Evolutionary conservation across 371 early-diverging fungal species (phyloP), one percentile per base, ranked within the genome.

Genomic region (Mucor mucedo): DNA sequence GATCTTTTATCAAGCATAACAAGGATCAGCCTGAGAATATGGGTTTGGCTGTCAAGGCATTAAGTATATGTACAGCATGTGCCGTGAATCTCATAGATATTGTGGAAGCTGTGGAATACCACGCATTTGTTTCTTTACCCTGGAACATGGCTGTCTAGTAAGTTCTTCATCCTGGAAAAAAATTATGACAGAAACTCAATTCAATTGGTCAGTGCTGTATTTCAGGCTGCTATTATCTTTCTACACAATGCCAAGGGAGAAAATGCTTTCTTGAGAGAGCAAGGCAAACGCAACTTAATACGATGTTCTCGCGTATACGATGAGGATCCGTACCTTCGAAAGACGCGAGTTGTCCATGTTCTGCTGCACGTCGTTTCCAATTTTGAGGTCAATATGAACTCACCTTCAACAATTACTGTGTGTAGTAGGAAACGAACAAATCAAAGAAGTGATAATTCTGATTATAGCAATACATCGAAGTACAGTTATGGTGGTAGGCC

Each of bases 141-240:
- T 77, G 80, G 77, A 79, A 63, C 21, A 68, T 75, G 41, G 56
- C 73, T 16, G 52, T 69, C 30, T 75, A 73, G 77, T 79, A 72
- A 60, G 8, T 21, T 35, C 35, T 35, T 35, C 0, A 35, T 35
- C 8, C 8, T 35, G 35, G 8, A 35, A 35, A 56, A 7, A 56
- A 42, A 5, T n/a, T 5, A 6, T n/a, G 21, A 21, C 21, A 21
- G 21, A 49, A 29, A 11, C 27, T 27, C n/a, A 33, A 1, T 16
- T 32, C 1, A 5, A 6, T 27, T n/a, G 16, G 27, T 32, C 52
- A 79, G 79, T 33, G 55, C 75, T 38, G 57, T 75, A 21, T 75
- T 77, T 32, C 80, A 80, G 59, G 70, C 77, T 21, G 70, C 76
- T 10, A 72, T 80, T 42, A 68, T 80, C 10, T 77, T 80, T 59